Evolutionary conservation across 345 rosid genomes (phyloP).

Genomic region (Hibiscus trionum): DNA sequence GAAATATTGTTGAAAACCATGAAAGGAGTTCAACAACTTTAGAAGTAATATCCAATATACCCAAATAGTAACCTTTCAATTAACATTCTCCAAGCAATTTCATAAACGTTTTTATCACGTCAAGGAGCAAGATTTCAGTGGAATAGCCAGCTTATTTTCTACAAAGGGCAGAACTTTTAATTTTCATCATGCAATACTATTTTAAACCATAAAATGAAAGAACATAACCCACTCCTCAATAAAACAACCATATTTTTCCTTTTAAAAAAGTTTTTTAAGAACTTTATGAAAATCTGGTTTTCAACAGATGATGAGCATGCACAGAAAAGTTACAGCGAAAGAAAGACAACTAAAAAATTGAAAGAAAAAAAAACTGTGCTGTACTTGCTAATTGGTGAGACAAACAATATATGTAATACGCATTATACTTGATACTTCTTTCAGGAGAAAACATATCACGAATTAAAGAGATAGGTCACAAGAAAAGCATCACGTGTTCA

Average conservation of each 20-base stretch:
- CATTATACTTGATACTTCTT: background rate
- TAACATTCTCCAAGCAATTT: background rate
- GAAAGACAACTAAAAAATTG: background rate
- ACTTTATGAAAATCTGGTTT: background rate
- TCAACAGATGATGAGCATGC: background rate
- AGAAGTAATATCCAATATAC: background rate
- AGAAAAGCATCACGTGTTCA: background rate
- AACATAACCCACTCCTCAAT: background rate
- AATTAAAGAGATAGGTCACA: background rate
- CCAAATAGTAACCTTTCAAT: background rate
- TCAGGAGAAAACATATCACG: background rate
- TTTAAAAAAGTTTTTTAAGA: background rate
- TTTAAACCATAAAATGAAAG: background rate
- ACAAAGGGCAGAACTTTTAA: background rate
- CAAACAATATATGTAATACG: background rate
- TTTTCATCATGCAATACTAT: background rate
- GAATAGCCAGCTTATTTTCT: background rate
- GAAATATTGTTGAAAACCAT: background rate
- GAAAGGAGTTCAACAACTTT: constrained; percentile 2
- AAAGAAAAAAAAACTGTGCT: background rate
- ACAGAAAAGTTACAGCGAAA: background rate
- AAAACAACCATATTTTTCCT: background rate
- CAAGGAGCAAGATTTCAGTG: background rate
- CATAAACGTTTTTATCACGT: background rate
- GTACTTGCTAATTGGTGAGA: background rate